Evolutionary conservation across 2,329 filamentous ascomycete species (phyloP).

Genomic region (Dactylellina haptotyla): DNA sequence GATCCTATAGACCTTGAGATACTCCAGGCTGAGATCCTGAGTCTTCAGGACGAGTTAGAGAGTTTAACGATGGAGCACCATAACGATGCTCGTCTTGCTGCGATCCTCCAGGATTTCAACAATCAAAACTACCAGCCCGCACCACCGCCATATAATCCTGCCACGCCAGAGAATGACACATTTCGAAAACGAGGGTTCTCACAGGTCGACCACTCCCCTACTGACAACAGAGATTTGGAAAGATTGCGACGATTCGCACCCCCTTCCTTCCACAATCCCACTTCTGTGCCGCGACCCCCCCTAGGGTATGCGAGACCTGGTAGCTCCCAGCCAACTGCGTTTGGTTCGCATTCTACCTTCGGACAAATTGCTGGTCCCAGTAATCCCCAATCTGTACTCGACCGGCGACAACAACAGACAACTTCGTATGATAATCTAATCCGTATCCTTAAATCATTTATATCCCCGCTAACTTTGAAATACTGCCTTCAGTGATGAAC

Average conservation of each 20-base stretch:
- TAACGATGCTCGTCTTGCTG: not conserved
- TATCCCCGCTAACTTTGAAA: not conserved
- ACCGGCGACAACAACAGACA: conserved; percentile 2
- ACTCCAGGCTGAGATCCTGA: conserved; percentile 26
- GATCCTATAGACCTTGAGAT: conserved; percentile 18
- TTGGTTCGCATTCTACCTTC: not conserved
- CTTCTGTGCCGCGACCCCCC: not conserved
- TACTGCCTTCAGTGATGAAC: conserved; percentile 11
- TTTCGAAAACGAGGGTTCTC: conserved; percentile 32
- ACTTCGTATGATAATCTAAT: conserved; percentile 12
- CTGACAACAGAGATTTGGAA: conserved; percentile 5
- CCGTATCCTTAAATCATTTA: not conserved
- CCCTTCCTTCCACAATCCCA: not conserved
- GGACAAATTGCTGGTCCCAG: conserved; percentile 4
- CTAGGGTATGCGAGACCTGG: not conserved
- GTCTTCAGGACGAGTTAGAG: conserved; percentile 33
- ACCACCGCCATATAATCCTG: not conserved
- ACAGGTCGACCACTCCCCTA: conserved; percentile 32
- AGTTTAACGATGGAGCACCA: conserved; percentile 31
- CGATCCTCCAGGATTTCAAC: not conserved
- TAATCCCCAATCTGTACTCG: not conserved
- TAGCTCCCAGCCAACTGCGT: not conserved
- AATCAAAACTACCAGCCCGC: not conserved
- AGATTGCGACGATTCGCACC: not conserved
- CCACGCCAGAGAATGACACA: not conserved